Conservation (phyloP, 2,329 filamentous ascomycete species). For the Raffaelea ambrosiae region DNA sequence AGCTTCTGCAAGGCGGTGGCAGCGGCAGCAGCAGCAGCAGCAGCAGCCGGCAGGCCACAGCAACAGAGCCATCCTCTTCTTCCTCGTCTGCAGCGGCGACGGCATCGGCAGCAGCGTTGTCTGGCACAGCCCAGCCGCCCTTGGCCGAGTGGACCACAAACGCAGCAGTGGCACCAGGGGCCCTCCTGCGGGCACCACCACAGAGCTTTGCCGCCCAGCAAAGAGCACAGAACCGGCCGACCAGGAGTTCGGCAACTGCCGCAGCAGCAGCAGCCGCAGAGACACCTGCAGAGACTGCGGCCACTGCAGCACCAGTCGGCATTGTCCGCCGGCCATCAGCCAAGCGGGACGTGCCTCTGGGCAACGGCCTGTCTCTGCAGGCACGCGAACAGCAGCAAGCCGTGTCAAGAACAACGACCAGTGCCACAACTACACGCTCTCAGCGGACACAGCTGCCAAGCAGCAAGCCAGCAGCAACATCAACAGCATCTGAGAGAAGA, state of each 20-base stretch:
- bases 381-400: constrained; percentile 12
- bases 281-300: background rate
- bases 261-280: background rate
- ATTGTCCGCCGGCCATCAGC: constrained; percentile 6
- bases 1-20: constrained; percentile 16
- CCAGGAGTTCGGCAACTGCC: background rate
- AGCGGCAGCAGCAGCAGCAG: background rate
- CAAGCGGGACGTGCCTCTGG: constrained; percentile 10
- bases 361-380: constrained; percentile 12
- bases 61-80: background rate
- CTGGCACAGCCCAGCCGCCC: constrained; percentile 1
- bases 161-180: constrained; percentile 16
- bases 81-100: background rate
- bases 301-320: background rate
- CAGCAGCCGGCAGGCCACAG: background rate
- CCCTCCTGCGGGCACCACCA: constrained; percentile 43
- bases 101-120: too few species aligned
- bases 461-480: constrained; percentile 5
- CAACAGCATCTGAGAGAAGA: too few species aligned
- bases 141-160: constrained; percentile 19
- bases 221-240: constrained; percentile 44
- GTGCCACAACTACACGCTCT: constrained; percentile 1
- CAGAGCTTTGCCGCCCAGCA: constrained; percentile 62
- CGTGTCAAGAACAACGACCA: background rate
- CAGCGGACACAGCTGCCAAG: constrained; percentile 9